phyloP scores from a whole-genome alignment of 2,329 filamentous ascomycete genomes.

The Graphiopsis chlorocephala region DNA sequence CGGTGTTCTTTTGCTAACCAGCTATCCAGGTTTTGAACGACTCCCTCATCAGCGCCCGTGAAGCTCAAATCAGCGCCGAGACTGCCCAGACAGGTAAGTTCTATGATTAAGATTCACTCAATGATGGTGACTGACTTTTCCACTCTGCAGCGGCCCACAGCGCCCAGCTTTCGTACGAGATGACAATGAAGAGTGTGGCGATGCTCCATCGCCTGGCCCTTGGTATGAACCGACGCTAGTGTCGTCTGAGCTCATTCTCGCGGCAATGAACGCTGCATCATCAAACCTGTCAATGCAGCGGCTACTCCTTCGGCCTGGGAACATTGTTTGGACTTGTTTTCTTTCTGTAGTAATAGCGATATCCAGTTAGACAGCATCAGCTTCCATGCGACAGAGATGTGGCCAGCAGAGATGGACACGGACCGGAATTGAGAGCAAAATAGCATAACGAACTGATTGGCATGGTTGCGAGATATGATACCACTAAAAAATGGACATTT shows the following conservation, averaged over 20 bases:
- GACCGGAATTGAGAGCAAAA: background rate
- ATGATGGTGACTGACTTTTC: background rate
- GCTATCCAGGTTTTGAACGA: slow-evolving; percentile 25
- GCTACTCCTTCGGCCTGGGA: background rate
- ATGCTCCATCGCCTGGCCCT: slow-evolving; percentile 26
- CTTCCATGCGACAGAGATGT: background rate
- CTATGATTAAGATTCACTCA: background rate
- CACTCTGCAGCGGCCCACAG: slow-evolving; percentile 21
- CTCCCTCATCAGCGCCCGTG: slow-evolving; percentile 24
- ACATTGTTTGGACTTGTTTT: background rate
- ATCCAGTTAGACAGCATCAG: background rate
- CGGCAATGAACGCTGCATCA: background rate
- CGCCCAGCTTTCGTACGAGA: slow-evolving; percentile 28
- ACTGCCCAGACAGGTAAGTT: slow-evolving; percentile 20
- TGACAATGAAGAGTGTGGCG: slow-evolving; percentile 27
- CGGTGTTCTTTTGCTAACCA: background rate
- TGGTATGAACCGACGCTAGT: slow-evolving; percentile 15
- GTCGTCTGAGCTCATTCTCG: background rate
- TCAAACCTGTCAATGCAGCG: background rate
- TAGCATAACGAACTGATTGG: background rate
- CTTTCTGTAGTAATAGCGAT: background rate
- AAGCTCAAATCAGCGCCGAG: slow-evolving; percentile 28
- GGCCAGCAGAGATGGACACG: background rate
- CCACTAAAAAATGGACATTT: background rate
- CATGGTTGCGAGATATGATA: background rate